Conservation (phyloP, 345 rosid species). For the Erucastrum elatum region DNA sequence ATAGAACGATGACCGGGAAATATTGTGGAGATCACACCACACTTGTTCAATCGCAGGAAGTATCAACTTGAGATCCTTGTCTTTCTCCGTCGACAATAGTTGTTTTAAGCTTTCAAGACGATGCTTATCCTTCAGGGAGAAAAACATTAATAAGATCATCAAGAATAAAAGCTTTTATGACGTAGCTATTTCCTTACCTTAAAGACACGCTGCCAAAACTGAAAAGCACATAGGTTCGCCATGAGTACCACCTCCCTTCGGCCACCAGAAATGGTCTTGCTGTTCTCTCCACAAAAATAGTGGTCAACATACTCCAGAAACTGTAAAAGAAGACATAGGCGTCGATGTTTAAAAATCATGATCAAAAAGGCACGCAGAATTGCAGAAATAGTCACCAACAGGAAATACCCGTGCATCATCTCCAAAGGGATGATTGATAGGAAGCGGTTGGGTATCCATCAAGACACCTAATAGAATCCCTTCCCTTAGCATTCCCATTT, state of each 20-base stretch:
- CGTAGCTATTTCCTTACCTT: conserved; percentile 50
- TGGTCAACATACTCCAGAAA: conserved; percentile 52
- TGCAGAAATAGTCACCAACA: conserved; percentile 26
- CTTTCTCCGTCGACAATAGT: conserved; percentile 42
- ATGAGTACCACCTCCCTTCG: conserved; percentile 59
- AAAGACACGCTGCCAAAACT: conserved; percentile 85
- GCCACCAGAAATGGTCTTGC: conserved; percentile 49
- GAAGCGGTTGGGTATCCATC: conserved; percentile 82
- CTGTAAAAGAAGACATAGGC: conserved; percentile 47
- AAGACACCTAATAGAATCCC: conserved; percentile 83
- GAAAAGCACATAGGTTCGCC: conserved; percentile 76
- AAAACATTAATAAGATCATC: conserved; percentile 29
- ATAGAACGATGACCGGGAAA: conserved; percentile 67
- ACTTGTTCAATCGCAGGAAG: conserved; percentile 70
- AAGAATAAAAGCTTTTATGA: conserved; percentile 6
- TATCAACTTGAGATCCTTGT: conserved; percentile 40
- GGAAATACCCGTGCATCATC: conserved; percentile 65
- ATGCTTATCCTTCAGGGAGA: conserved; percentile 64
- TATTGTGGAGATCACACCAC: conserved; percentile 86
- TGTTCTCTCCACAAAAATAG: conserved; percentile 54
- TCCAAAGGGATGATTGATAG: conserved; percentile 82
- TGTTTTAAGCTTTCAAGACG: conserved; percentile 66
- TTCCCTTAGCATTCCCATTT: conserved; percentile 75
- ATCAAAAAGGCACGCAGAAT: conserved; percentile 16
- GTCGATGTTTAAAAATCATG: conserved; percentile 21